A percentile compares a stretch with the other conserved stretches of the same genome.
phyloP scores from a whole-genome alignment of 2,329 filamentous ascomycete species.

The Fusarium drepaniforme region DNA sequence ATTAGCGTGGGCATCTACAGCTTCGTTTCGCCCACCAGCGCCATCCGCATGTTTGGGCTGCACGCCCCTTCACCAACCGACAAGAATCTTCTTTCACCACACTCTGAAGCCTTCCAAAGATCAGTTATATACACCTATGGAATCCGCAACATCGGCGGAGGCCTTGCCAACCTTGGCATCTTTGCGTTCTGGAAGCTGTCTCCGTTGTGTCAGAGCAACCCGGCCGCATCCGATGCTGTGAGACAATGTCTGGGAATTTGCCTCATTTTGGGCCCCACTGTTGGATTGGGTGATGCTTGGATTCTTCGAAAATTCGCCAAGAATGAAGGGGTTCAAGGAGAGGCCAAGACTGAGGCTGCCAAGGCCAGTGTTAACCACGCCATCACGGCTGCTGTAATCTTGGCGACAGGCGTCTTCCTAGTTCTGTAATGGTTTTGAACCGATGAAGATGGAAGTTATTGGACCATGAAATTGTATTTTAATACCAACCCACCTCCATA shows the following conservation, averaged over 20 bases:
- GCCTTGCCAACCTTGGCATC: constrained; percentile 24
- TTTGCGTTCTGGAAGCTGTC: constrained; percentile 35
- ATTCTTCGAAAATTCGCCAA: constrained; percentile 26
- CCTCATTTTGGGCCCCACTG: constrained; percentile 22
- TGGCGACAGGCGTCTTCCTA: constrained; percentile 27
- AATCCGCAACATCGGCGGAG: constrained; percentile 17
- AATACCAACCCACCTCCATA: background rate
- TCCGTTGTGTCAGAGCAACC: constrained; percentile 10
- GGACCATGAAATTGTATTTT: background rate
- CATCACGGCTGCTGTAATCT: constrained; percentile 9
- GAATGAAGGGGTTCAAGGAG: constrained; percentile 7
- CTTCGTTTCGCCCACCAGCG: constrained; percentile 25
- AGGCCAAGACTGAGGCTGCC: constrained; percentile 9
- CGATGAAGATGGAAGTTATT: background rate
- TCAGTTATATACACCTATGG: constrained; percentile 22
- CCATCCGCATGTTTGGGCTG: constrained; percentile 24
- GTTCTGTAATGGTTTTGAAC: constrained; percentile 2
- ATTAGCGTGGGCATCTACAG: constrained; percentile 31
- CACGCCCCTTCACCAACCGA: background rate
- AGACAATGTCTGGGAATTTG: constrained; percentile 28
- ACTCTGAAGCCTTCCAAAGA: constrained; percentile 21
- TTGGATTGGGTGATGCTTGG: constrained; percentile 30
- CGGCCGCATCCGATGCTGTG: background rate
- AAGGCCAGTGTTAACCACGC: constrained; percentile 25
- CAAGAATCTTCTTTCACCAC: background rate